Percentiles rank a stretch among this genome's conserved stretches.
Conservation (phyloP, 2,329 filamentous ascomycete genomes). For the Dactylellina cionopaga region DNA sequence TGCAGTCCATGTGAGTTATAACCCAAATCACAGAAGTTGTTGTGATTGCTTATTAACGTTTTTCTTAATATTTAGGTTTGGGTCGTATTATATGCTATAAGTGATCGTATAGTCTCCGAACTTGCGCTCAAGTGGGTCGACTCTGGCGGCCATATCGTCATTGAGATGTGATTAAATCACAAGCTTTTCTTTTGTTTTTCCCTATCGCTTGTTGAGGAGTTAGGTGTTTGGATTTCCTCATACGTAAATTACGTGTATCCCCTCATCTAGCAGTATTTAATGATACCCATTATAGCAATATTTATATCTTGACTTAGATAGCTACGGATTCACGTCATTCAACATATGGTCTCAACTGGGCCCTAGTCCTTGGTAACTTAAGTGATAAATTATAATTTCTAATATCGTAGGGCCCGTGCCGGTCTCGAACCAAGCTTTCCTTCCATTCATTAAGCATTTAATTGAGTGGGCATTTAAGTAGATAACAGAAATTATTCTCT, state of each 20-base stretch:
- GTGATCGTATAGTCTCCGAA: slow-evolving; percentile 29
- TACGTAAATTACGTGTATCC: too few species aligned
- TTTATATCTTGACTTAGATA: background rate
- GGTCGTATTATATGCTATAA: slow-evolving; percentile 39
- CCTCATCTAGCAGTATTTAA: background rate
- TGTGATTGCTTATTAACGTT: background rate
- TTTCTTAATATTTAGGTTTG: slow-evolving; percentile 6
- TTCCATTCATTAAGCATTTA: too few species aligned
- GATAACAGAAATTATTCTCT: too few species aligned
- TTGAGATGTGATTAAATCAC: slow-evolving; percentile 19
- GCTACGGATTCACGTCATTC: too few species aligned
- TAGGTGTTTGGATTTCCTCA: too few species aligned
- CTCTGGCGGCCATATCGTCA: slow-evolving; percentile 9
- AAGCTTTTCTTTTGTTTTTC: background rate
- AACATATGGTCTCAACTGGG: too few species aligned
- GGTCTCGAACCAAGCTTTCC: too few species aligned
- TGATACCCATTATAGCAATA: background rate
- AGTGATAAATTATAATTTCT: too few species aligned
- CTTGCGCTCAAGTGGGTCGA: slow-evolving; percentile 28
- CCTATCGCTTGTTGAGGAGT: too few species aligned
- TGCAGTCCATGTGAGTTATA: slow-evolving; percentile 30
- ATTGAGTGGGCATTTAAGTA: too few species aligned
- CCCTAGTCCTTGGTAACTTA: too few species aligned
- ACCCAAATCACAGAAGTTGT: background rate
- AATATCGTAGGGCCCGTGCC: too few species aligned